Conservation (phyloP, 108 stramenopile species). For the Poteriospumella lacustris region DNA sequence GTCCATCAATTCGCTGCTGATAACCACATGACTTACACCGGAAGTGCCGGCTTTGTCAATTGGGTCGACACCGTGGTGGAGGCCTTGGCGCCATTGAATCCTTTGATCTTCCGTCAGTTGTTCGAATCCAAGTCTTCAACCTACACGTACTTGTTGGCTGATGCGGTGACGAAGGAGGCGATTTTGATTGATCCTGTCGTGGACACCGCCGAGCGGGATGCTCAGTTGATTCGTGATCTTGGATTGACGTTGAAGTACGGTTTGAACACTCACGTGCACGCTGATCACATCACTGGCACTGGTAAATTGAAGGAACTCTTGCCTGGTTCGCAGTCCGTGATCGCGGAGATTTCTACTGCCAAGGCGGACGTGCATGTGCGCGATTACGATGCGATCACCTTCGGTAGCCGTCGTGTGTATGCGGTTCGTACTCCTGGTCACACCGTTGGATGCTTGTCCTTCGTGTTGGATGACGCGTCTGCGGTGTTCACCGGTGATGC, state of each 20-base stretch:
- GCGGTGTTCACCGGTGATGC: constrained; percentile 83
- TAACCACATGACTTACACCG: too few relatives aligned
- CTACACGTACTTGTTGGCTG: too few relatives aligned
- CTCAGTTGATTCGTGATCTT: constrained; percentile 64
- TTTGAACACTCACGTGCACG: constrained; percentile 71
- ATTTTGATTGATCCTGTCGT: too few relatives aligned
- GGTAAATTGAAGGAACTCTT: constrained; percentile 61
- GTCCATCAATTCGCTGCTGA: too few relatives aligned
- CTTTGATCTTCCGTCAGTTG: too few relatives aligned
- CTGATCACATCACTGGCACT: constrained; percentile 82
- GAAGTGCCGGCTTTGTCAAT: too few relatives aligned
- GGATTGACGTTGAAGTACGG: constrained; percentile 67
- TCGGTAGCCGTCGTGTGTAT: constrained; percentile 62
- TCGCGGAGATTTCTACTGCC: constrained; percentile 63
- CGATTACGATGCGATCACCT: constrained; percentile 62
- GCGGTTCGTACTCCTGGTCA: constrained; percentile 28
- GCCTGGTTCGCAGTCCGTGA: constrained; percentile 62
- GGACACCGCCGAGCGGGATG: too few relatives aligned
- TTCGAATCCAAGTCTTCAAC: too few relatives aligned
- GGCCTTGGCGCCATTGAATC: too few relatives aligned
- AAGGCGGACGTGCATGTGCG: constrained; percentile 61
- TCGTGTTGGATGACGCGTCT: constrained; percentile 67
- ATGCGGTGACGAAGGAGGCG: too few relatives aligned
- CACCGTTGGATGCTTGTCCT: constrained; percentile 70
- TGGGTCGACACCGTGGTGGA: too few relatives aligned